Evolutionary conservation across 2,329 filamentous ascomycete genomes (phyloP), one percentile per base, ranked within the genome.

Genomic region (Blumeria graminis): DNA sequence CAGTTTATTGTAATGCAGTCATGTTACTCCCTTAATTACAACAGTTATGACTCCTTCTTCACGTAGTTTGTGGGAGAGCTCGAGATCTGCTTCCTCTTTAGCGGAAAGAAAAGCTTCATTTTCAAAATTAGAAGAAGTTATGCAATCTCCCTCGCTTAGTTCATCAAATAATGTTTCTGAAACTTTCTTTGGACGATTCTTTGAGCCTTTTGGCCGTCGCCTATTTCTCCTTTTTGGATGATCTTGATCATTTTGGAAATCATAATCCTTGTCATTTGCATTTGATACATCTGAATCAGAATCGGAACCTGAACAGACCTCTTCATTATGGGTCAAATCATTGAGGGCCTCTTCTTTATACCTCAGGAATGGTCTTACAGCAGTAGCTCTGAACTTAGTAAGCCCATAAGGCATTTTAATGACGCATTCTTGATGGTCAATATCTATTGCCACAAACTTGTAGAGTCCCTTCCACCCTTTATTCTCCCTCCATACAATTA

Each of bases 401-500:
- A 33, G 32, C 7, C 55, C 13, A 22, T 50, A 6, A 48, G 43
- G 55, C 43, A 56, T 46, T 18, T 48, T 16, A n/a, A 56, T 32
- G 2, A 33, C 38, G 22, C 41, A 56, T 28, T 50, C 32, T 36
- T 48, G 32, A 35, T 48, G 7, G 14, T 36, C 51, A 13, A 22
- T 39, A 39, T 54, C 35, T 11, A 56, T 50, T 10, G 55, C 28
- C 1, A 56, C 4, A 32, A 56, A 16, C 8, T 51, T 50, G 33
- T 50, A 56, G 3, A 34, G 43, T 14, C 43, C n/a, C 11, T 35
- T 51, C 43, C 43, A 56, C 8, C 35, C n/a, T 48, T 36, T 39
- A 39, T 55, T 56, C 46, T 59, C 56, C 32, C 56, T 54, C 54
- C 38, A 59, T 13, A 57, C 53, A 13, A 57, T 7, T 7, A 58